A percentile compares a stretch with the other conserved stretches of the same genome.
Conservation (phyloP, 371 early-diverging fungal species). For the Lichtheimia corymbifera region DNA sequence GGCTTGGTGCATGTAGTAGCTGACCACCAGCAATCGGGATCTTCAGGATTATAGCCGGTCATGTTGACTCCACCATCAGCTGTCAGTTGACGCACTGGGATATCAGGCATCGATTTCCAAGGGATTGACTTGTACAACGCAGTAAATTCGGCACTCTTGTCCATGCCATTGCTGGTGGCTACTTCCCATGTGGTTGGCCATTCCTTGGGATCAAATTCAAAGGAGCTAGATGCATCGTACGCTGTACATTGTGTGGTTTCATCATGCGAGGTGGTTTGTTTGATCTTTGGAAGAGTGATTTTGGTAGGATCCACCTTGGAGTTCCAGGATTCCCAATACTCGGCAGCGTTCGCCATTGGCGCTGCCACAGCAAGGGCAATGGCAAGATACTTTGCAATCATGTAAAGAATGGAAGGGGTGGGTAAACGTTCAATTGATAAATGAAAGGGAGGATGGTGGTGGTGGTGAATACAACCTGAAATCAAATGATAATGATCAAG, state of each 20-base stretch:
- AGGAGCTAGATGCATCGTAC: conserved; percentile 17
- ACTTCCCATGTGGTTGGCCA: conserved; percentile 35
- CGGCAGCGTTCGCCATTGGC: conserved; percentile 25
- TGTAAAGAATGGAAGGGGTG: conserved; percentile 1
- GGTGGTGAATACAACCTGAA: too few species aligned
- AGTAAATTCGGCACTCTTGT: conserved; percentile 27
- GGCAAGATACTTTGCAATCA: conserved; percentile 18
- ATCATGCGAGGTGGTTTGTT: conserved; percentile 34
- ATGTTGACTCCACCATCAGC: conserved; percentile 21
- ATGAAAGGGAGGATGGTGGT: too few species aligned
- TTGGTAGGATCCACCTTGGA: conserved; percentile 25
- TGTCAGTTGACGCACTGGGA: conserved; percentile 17
- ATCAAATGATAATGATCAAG: too few species aligned
- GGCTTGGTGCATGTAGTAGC: conserved; percentile 46
- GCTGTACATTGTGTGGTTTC: conserved; percentile 23
- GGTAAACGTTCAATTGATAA: too few species aligned
- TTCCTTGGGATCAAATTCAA: conserved; percentile 13
- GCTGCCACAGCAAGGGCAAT: background rate
- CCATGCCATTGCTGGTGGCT: conserved; percentile 41
- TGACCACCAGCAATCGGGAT: conserved; percentile 60
- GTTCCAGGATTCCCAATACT: conserved; percentile 23
- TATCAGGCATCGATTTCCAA: conserved; percentile 37
- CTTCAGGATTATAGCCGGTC: conserved; percentile 35
- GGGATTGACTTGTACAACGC: conserved; percentile 29
- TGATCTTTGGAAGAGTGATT: conserved; percentile 44